Evolutionary conservation across 345 rosid genomes (phyloP).

Genomic region (Gynandropsis gynandra): DNA sequence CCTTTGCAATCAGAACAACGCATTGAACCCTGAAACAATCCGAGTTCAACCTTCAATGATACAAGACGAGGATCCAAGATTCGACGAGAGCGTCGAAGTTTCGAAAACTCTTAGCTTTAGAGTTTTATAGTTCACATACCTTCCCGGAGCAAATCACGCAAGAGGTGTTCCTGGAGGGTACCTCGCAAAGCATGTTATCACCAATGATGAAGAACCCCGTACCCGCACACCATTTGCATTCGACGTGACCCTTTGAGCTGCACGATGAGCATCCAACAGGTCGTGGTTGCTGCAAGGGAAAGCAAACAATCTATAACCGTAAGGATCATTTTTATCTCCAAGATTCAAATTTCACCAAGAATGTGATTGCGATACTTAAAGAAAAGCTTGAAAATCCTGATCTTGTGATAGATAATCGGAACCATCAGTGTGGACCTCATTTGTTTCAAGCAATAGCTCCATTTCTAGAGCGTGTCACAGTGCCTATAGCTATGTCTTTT

Average conservation of each 20-base stretch:
- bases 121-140: conserved; percentile 28
- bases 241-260: conserved; percentile 57
- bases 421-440: neutral
- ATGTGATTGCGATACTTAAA: neutral
- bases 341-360: neutral
- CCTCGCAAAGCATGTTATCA: conserved; percentile 91
- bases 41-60: neutral
- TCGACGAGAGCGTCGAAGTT: too few relatives aligned
- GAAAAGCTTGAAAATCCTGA: neutral
- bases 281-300: conserved; percentile 62
- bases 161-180: conserved; percentile 76
- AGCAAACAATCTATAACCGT: neutral
- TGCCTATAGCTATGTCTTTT: neutral
- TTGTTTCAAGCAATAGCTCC: neutral
- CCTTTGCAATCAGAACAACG: conserved; percentile 76
- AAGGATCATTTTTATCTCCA: neutral
- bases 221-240: conserved; percentile 89
- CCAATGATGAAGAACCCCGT: conserved; percentile 88
- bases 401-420: neutral
- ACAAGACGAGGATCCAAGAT: neutral
- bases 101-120: neutral
- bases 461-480: neutral
- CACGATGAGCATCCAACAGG: conserved; percentile 70
- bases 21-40: conserved; percentile 47
- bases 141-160: conserved; percentile 82